These are phyloP conservation scores for Paraurostyla sp. DNA, from an alignment of 73 alveolate genomes.

Conservation along the genomic window DNA sequence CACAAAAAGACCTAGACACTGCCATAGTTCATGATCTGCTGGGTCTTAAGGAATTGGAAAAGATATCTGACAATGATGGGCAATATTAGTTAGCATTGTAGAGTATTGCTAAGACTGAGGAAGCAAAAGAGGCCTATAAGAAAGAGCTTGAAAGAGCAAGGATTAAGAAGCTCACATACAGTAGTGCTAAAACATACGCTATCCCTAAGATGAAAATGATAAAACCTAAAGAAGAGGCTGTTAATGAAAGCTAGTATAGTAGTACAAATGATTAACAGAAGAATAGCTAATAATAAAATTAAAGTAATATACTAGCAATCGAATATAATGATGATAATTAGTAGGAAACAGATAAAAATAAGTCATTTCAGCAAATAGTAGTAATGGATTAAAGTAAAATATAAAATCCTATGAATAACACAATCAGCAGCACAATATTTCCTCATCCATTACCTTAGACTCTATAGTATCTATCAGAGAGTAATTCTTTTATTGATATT, in stretches of 20 bases:
- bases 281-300: too few relatives aligned
- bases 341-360: too few relatives aligned
- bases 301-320: too few relatives aligned
- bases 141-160: not conserved
- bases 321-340: too few relatives aligned
- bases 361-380: too few relatives aligned
- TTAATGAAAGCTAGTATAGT: too few relatives aligned
- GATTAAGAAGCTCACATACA: not conserved
- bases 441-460: constrained; percentile 33
- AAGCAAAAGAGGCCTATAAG: not conserved
- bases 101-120: constrained; percentile 8
- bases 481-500: not conserved
- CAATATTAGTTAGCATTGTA: not conserved
- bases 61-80: not conserved
- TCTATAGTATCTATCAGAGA: not conserved
- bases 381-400: too few relatives aligned
- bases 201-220: constrained; percentile 5
- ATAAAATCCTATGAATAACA: too few relatives aligned
- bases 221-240: too few relatives aligned
- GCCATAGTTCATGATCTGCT: constrained; percentile 13
- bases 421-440: not conserved
- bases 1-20: not conserved
- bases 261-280: too few relatives aligned
- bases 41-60: not conserved
- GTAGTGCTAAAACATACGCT: constrained; percentile 25